Percentiles rank a stretch among this genome's conserved stretches.
Evolutionary conservation across 2,329 filamentous ascomycete genomes (phyloP).

Genomic region (Diaporthe sp.): DNA sequence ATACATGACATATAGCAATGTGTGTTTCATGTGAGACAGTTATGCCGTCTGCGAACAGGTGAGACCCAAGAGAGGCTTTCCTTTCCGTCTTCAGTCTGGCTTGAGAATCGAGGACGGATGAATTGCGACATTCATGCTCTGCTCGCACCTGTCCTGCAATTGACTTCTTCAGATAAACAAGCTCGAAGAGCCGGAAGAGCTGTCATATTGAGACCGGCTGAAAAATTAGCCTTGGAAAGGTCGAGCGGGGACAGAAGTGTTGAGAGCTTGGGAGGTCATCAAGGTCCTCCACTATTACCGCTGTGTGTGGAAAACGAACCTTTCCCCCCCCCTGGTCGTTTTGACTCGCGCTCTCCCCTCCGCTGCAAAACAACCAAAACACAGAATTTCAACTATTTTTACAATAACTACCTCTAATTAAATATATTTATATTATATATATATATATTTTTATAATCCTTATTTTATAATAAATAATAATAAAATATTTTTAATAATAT

Average conservation of each 20-base stretch:
- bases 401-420: too few species aligned
- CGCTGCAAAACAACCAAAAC: too few species aligned
- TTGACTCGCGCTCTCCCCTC: too few species aligned
- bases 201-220: neutral
- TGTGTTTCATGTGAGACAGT: neutral
- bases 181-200: neutral
- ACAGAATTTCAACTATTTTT: too few species aligned
- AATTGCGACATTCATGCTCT: neutral
- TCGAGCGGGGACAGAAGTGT: neutral
- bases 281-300: neutral
- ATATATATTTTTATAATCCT: too few species aligned
- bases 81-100: neutral
- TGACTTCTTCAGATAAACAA: too few species aligned
- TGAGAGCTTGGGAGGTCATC: conserved; percentile 11
- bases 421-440: too few species aligned
- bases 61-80: neutral
- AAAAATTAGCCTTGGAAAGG: neutral
- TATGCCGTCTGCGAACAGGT: neutral
- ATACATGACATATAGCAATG: neutral
- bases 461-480: too few species aligned
- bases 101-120: neutral
- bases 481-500: too few species aligned
- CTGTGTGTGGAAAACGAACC: too few species aligned
- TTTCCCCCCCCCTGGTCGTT: too few species aligned
- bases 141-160: too few species aligned